Percentiles rank a stretch among this genome's conserved stretches.
Evolutionary conservation across 305 asterid species (phyloP).

Genomic region (Fraxinus sp.): DNA sequence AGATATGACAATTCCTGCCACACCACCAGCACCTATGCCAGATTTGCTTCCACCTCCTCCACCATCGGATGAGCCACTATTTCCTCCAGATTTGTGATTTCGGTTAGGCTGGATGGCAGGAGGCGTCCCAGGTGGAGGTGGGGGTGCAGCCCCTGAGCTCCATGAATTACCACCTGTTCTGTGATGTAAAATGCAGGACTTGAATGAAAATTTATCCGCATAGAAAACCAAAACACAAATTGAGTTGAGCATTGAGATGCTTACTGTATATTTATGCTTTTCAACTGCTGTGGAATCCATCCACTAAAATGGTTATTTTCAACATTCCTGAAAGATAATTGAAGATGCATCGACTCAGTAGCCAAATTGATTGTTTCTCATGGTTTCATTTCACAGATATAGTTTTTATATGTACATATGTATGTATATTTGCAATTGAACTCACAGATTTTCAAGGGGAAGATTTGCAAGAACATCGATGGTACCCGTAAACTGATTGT

Average conservation of each 20-base stretch:
- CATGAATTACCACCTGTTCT: slow-evolving; percentile 71
- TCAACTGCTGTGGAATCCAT: slow-evolving; percentile 73
- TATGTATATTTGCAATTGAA: slow-evolving; percentile 4
- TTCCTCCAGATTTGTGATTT: slow-evolving; percentile 43
- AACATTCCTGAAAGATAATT: slow-evolving; percentile 49
- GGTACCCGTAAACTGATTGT: slow-evolving; percentile 79
- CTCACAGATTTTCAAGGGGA: slow-evolving; percentile 70
- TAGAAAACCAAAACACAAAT: not conserved
- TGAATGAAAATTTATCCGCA: not conserved
- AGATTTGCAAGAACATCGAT: slow-evolving; percentile 75
- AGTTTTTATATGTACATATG: not conserved
- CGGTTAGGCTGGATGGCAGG: slow-evolving; percentile 55
- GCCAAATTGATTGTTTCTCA: not conserved
- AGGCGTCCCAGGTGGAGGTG: slow-evolving; percentile 97
- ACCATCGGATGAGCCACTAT: slow-evolving; percentile 34
- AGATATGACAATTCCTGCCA: slow-evolving; percentile 83
- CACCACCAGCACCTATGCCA: slow-evolving; percentile 77
- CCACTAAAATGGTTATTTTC: slow-evolving; percentile 88
- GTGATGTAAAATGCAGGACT: slow-evolving; percentile 23
- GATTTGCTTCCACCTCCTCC: slow-evolving; percentile 48
- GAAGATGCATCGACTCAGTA: not conserved
- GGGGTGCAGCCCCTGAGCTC: slow-evolving; percentile 85
- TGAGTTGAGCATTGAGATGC: slow-evolving; percentile 23
- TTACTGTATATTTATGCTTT: slow-evolving; percentile 73
- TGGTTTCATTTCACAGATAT: not conserved